Conservation (phyloP, 1,284 basidiomycete genomes). For the Cystobasidiaceae sp. region DNA sequence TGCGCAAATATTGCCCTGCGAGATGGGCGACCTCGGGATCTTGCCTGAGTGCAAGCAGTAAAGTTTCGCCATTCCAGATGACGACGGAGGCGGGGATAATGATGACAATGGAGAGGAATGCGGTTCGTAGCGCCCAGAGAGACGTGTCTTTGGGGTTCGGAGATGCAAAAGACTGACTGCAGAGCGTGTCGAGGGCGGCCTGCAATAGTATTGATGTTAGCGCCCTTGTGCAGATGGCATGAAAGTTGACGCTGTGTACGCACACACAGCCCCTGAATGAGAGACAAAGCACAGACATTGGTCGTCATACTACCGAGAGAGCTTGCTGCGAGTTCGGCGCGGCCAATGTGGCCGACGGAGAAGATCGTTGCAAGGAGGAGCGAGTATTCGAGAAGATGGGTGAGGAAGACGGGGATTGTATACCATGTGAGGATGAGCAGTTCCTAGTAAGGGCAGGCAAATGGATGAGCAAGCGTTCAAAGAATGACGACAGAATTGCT, state of each 20-base stretch:
- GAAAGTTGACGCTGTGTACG: background rate
- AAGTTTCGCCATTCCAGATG: conserved; percentile 42
- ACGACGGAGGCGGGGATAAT: conserved; percentile 38
- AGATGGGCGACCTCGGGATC: conserved; percentile 76
- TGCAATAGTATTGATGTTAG: no score
- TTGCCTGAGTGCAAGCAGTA: conserved; percentile 74
- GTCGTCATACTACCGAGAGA: conserved; percentile 39
- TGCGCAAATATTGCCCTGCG: conserved; percentile 59
- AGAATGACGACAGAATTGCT: background rate
- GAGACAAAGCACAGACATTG: conserved; percentile 38
- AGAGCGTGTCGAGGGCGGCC: conserved; percentile 42
- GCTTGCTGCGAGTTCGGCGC: conserved; percentile 39
- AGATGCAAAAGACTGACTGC: conserved; percentile 41
- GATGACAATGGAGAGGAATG: conserved; percentile 33
- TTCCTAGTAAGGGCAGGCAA: conserved; percentile 5
- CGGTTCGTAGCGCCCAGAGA: conserved; percentile 39
- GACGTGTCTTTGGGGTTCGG: conserved; percentile 35
- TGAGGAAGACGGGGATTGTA: conserved; percentile 31
- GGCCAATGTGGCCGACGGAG: conserved; percentile 41
- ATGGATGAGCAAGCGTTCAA: background rate
- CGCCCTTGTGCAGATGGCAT: background rate
- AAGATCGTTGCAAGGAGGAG: conserved; percentile 37
- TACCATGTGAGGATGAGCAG: conserved; percentile 28
- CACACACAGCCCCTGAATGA: conserved; percentile 35
- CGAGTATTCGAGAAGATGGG: conserved; percentile 35